A percentile compares a stretch with the other conserved stretches of the same genome.
phyloP scores from a whole-genome alignment of 73 alveolate species.

The Breviolum minutum region DNA sequence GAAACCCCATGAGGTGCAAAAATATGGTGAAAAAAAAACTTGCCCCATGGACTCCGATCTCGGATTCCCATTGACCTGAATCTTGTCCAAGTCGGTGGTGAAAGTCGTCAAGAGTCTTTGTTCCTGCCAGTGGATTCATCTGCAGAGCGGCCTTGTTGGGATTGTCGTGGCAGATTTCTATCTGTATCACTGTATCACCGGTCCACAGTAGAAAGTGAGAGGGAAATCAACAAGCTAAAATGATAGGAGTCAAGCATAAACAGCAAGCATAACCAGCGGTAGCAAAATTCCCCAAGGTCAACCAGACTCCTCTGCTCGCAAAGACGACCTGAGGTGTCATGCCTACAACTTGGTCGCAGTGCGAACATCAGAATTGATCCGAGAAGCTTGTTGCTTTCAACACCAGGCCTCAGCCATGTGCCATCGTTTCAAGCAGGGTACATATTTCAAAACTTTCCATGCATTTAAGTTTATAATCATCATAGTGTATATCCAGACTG shows the following conservation, averaged over 20 bases:
- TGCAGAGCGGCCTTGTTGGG: not conserved
- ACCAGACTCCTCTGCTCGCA: conserved; percentile 22
- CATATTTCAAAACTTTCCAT: too few relatives aligned
- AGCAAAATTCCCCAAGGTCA: not conserved
- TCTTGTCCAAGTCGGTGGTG: conserved; percentile 86
- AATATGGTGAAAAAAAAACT: not conserved
- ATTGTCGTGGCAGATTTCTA: not conserved
- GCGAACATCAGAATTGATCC: not conserved
- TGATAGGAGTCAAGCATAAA: not conserved
- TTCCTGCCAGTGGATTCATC: not conserved
- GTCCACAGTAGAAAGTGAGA: not conserved
- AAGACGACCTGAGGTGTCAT: not conserved
- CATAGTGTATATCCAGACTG: too few relatives aligned
- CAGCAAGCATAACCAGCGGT: not conserved
- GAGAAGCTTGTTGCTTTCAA: not conserved
- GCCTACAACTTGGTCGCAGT: not conserved
- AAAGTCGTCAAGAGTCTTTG: conserved; percentile 81
- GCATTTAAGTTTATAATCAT: too few relatives aligned
- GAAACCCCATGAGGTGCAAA: too few relatives aligned
- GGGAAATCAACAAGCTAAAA: not conserved
- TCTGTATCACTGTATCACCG: not conserved
- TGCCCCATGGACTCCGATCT: not conserved
- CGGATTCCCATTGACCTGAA: not conserved
- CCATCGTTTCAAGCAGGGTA: not conserved
- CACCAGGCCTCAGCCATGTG: not conserved